Evolutionary conservation across 306 rosid species (phyloP).

Genomic region (Sesbania bispinosa): DNA sequence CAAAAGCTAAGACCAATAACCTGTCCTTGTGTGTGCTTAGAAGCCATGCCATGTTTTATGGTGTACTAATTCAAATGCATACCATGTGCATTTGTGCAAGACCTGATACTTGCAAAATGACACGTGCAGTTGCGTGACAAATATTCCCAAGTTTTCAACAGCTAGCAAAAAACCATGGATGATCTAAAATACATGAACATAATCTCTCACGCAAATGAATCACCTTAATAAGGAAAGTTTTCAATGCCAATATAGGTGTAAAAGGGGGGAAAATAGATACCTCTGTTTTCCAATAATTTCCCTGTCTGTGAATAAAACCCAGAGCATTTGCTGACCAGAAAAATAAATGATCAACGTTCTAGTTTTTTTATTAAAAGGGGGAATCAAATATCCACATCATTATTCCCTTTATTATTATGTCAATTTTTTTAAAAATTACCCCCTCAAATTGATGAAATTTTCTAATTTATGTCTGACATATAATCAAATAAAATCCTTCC

Average conservation of each 20-base stretch:
- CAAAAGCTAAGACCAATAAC: neutral
- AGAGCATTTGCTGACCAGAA: no score
- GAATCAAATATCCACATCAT: no score
- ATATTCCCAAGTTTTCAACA: neutral
- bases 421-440: no score
- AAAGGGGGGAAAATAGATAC: no score
- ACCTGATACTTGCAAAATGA: neutral
- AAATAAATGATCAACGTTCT: no score
- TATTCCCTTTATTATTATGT: neutral
- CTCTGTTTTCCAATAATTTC: no score
- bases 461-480: no score
- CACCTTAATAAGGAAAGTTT: neutral
- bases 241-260: no score
- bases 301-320: no score
- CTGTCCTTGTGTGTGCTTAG: neutral
- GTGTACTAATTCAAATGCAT: constrained; percentile 4
- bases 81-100: neutral
- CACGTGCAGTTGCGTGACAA: constrained; percentile 33
- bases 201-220: neutral
- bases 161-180: neutral
- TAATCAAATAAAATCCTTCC: no score
- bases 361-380: no score
- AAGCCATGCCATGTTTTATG: neutral
- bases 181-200: neutral
- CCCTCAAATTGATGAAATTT: no score